Base-by-base conservation (phyloP, 768 basidiomycete species). In the Leccinum obscurum region DNA sequence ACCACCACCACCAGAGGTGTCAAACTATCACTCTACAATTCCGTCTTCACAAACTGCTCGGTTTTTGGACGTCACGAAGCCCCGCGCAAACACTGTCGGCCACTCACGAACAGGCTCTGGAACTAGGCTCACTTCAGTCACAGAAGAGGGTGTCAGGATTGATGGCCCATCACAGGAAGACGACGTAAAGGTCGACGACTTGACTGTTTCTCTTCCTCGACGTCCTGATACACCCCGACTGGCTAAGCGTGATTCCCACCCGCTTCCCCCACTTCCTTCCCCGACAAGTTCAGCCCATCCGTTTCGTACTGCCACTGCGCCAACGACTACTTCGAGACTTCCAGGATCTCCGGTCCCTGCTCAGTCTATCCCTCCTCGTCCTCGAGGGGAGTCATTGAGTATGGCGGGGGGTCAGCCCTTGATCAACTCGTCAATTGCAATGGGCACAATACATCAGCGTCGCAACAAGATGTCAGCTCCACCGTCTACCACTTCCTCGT, bases 401-500 rank as follows among this genome's bases (percentile, higher is more conserved):
- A 62, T 50, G 55, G 59, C 59, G 51, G 67, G 68, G 51, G 66
- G 64, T 58, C 73, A 72, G n/a, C 73, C 73, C 26, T 70, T 87
- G 58, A 86, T 90, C 66, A 89, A 85, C 66, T 68, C 83, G 4
- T 81, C 86, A 1, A 82, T 85, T 13, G 76, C 69, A 26, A 81
- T 84, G 72, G 85, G 91, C 44, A 85, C 87, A 22, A 88, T 93
- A 63, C 83, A 77, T 56, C 86, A 87, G 69, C 84, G 91, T 59
- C 79, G 90, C 58, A 78, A 75, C 49, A 91, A 90, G 71, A 74
- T 81, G 24, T 88, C 89, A 15, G 82, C 85, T 11, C 86, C 88
- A 44, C 80, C 86, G 9, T 67, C 74, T 30, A 75, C 73, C 13
- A 60, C 64, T 7, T 56, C 62, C 4, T 65, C 72, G 34, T 69